These are phyloP conservation scores for Dictyostelium citrinum DNA, from an alignment of 78 protist genomes.

Conservation along the genomic window DNA sequence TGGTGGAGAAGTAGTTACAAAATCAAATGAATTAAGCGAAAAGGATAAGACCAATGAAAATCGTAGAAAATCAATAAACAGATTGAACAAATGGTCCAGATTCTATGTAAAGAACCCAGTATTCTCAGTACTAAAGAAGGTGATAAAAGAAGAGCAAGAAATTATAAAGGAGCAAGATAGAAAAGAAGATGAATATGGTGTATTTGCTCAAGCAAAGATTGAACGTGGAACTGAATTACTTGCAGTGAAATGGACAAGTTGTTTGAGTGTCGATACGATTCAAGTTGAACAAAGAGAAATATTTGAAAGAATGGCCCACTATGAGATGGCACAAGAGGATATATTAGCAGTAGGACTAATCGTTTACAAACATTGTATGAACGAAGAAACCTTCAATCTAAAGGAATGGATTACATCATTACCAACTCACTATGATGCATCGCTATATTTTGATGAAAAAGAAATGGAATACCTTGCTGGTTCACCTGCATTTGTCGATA, in stretches of 20 bases:
- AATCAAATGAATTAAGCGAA: not conserved
- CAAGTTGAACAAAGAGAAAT: not conserved
- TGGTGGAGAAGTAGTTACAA: not conserved
- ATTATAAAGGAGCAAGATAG: not conserved
- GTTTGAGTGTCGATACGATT: not conserved
- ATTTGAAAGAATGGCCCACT: not conserved
- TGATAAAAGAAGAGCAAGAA: not conserved
- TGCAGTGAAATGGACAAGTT: slow-evolving; percentile 1
- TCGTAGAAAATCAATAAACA: not conserved
- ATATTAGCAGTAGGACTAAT: slow-evolving; percentile 1
- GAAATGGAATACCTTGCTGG: slow-evolving; percentile 30
- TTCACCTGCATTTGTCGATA: slow-evolving; percentile 41
- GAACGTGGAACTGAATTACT: slow-evolving; percentile 2
- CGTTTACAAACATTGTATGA: slow-evolving; percentile 21
- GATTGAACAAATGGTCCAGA: not conserved
- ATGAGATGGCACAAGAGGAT: not conserved
- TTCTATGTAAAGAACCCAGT: not conserved
- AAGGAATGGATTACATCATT: slow-evolving; percentile 24
- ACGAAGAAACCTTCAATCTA: not conserved
- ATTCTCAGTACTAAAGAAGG: not conserved
- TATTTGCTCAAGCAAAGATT: slow-evolving; percentile 7
- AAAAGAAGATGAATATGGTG: slow-evolving; percentile 6
- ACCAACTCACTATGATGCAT: slow-evolving; percentile 9
- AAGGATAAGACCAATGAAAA: not conserved
- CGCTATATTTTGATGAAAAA: not conserved